phyloP scores from a whole-genome alignment of 2,329 filamentous ascomycete genomes.

The Penicillium sp. region DNA sequence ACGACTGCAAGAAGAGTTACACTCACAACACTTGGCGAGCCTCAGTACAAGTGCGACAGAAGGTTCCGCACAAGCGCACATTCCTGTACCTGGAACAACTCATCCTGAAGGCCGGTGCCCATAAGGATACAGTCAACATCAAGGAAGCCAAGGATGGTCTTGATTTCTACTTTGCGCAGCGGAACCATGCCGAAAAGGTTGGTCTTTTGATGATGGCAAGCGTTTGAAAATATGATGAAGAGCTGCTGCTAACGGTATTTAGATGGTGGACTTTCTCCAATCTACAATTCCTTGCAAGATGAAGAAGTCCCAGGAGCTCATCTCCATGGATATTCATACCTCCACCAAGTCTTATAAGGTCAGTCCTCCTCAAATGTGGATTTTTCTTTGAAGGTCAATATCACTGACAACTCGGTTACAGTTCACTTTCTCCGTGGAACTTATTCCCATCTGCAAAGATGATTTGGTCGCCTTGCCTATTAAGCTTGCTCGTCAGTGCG shows the following conservation, averaged over 20 bases:
- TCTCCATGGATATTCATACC: constrained; percentile 88
- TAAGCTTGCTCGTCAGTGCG: constrained; percentile 75
- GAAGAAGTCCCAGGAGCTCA: constrained; percentile 87
- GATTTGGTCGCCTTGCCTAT: constrained; percentile 91
- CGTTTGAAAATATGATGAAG: no score
- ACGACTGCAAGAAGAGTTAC: constrained; percentile 91
- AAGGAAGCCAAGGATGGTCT: constrained; percentile 94
- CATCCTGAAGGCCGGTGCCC: constrained; percentile 87
- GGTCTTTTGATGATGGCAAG: not conserved
- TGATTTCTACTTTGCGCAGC: constrained; percentile 86
- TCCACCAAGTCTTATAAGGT: constrained; percentile 74
- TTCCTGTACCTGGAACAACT: constrained; percentile 84
- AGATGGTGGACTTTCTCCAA: constrained; percentile 79
- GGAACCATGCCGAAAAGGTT: constrained; percentile 78
- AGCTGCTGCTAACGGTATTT: not conserved
- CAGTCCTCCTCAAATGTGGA: not conserved
- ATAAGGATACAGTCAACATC: constrained; percentile 93
- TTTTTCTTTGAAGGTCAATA: not conserved
- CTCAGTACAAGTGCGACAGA: constrained; percentile 89
- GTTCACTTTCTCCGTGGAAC: constrained; percentile 78
- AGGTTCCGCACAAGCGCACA: constrained; percentile 90
- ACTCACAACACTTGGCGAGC: constrained; percentile 95
- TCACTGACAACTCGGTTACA: constrained; percentile 33
- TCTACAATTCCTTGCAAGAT: constrained; percentile 64
- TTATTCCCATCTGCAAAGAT: constrained; percentile 95